These are phyloP conservation scores for Neofusicoccum sp. DNA, from an alignment of 2,329 filamentous ascomycete species.

Conservation along the genomic window DNA sequence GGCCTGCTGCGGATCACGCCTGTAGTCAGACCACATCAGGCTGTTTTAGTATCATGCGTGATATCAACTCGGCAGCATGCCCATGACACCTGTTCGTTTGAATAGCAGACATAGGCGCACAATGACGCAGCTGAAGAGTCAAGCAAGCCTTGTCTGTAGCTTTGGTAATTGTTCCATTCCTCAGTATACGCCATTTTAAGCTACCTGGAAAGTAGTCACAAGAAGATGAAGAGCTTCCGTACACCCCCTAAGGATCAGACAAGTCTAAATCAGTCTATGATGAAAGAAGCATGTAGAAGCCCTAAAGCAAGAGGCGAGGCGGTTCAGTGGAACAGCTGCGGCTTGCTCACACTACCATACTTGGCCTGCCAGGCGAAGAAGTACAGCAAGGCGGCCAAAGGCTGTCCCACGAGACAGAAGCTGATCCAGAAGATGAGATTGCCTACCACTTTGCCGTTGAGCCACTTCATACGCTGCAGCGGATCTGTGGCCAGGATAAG, in stretches of 20 bases:
- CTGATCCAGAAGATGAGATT: conserved; percentile 97
- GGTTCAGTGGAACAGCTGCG: conserved; percentile 1
- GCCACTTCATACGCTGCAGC: conserved; percentile 73
- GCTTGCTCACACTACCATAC: conserved; percentile 72
- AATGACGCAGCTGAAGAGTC: no score
- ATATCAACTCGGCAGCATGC: no score
- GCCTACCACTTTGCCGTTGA: conserved; percentile 74
- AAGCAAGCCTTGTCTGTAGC: no score
- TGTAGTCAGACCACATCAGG: background rate
- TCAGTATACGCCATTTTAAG: no score
- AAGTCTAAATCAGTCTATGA: background rate
- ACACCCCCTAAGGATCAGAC: no score
- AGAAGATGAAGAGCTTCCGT: no score
- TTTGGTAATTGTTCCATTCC: no score
- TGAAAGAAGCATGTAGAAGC: background rate
- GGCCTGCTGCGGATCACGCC: background rate
- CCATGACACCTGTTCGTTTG: background rate
- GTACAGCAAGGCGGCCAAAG: conserved; percentile 85
- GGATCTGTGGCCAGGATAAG: conserved; percentile 78
- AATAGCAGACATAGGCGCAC: no score
- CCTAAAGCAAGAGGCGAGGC: background rate
- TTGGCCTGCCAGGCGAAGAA: conserved; percentile 99
- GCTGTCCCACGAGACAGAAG: conserved; percentile 93
- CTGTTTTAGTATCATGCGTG: background rate
- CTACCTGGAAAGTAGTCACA: no score